Conservation (phyloP, 345 rosid species). For the Ceriops decandra region DNA sequence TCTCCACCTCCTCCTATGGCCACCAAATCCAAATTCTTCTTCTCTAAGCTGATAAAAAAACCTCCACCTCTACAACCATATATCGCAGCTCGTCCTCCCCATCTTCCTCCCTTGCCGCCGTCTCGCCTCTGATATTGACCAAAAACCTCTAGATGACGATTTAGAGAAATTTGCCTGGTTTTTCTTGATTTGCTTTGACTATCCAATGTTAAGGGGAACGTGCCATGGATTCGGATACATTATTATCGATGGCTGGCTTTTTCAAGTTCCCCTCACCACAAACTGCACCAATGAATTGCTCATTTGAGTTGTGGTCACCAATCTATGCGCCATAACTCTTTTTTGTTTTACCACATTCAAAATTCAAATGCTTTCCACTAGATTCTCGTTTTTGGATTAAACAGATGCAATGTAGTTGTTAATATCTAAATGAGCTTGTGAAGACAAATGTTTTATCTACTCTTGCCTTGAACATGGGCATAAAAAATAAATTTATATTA, state of each 20-base stretch:
- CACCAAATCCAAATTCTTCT: slow-evolving; percentile 30
- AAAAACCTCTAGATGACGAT: slow-evolving; percentile 14
- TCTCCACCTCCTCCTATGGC: no score
- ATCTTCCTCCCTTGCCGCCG: slow-evolving; percentile 19
- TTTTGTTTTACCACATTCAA: background rate
- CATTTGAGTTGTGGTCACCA: no score
- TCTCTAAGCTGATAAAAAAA: slow-evolving; percentile 29
- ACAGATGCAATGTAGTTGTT: no score
- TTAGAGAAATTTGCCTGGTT: background rate
- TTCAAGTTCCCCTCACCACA: background rate
- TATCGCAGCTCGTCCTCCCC: slow-evolving; percentile 12
- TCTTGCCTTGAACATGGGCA: no score
- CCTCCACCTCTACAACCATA: slow-evolving; percentile 30
- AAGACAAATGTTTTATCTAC: no score
- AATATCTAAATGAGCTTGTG: no score
- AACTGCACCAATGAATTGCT: background rate
- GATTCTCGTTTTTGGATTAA: no score
- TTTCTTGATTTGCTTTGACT: no score
- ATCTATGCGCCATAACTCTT: background rate
- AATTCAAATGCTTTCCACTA: no score
- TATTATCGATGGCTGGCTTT: background rate
- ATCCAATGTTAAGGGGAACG: slow-evolving; percentile 12
- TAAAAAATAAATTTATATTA: background rate
- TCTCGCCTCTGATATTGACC: slow-evolving; percentile 5
- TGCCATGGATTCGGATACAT: slow-evolving; percentile 46